Evolutionary conservation across 1,284 basidiomycete genomes (phyloP), one percentile per base, ranked within the genome.

Genomic region (Rhizopogon hawkerae): DNA sequence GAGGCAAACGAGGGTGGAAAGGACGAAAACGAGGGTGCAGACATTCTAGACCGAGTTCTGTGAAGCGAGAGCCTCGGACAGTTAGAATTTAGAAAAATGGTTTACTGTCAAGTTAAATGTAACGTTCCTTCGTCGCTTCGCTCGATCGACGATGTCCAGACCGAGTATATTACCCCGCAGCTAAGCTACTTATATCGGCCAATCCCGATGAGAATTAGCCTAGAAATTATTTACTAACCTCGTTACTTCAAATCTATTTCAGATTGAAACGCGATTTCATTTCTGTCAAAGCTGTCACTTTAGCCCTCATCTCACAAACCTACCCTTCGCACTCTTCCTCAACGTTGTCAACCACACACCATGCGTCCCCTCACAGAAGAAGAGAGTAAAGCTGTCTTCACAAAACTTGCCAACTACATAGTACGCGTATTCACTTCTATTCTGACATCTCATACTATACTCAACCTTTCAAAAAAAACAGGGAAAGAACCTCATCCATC

Each of bases 331-430:
- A 45, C 38, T 50, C 39, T 21, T 42, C 38, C 47, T 33, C 39
- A 23, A 43, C 14, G 35, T 29, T 29, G 29, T 21, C 29, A 33
- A 43, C 47, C 13, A 37, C 34, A 41, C 35, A 39, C 29, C 29
- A 90, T 92, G 89, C 81, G 89, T 5, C 89, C 89, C 16, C 71
- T 92, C 41, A 92, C 89, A 35, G 85, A 92, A 63, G 87, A 90
- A 39, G 89, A 92, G 68, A 90, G 83, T 60, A 89, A 89, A 63
- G 76, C 83, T 0, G 83, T 95, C 13, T 95, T 95, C 59, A 81
- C 85, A 35, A 95, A 95, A 65, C 78, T 95, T 34, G 89, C 92
- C 31, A 92, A 92, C 69, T 95, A 93, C 65, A 85, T 94, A 56
- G 88, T 89, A 52, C 35, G 82, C 73, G 10, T 46, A 34, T 6